Base-by-base conservation (phyloP, 1,284 basidiomycete genomes). In the Boletus mariae region DNA sequence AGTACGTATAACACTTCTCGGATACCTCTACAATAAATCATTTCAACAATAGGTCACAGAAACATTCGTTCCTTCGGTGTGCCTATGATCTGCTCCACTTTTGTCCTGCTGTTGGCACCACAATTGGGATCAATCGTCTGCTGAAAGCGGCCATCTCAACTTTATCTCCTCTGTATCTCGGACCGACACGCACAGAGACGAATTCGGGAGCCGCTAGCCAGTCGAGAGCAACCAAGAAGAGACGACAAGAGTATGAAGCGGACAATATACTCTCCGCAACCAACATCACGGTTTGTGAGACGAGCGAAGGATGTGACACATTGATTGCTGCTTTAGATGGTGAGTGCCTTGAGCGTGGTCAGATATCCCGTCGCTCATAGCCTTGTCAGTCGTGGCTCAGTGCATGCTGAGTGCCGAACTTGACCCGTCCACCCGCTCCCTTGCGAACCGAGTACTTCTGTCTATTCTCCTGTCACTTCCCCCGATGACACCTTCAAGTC, bases 191-290 rank as follows among this genome's bases (percentile, higher is more conserved):
- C 13, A 56, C 57, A 60, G 52, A 64, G 53, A 59, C 57, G 25
- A 59, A 45, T 40, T 45, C 44, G 5, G 59, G 60, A 9, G 32
- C 41, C 37, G 57, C 61, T 26, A 61, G 57, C 34, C 77, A 73
- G 52, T 74, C 69, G 8, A 84, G 76, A 63, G 84, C 84, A 61
- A 81, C 83, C 46, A 94, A 88, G 71, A 94, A 92, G 68, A 77
- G 88, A 40, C 79, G 80, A 17, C 79, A 85, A 32, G 85, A 80
- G 6, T 90, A 84, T 49, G 89, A 90, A 64, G 90, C 85, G 26
- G 91, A 92, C 58, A 88, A 89, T 59, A 72, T 90, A 9, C 84
- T 95, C 64, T 84, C 80, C 49, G 66, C 74, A 5, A 73, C 79
- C 1, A 73, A 77, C 38, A 70, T 74, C 28, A 72, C 79, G 3